Percentiles rank a stretch among this genome's conserved stretches.
These are phyloP conservation scores for Suhomyces emberorum DNA, from an alignment of 805 yeast species.

Conservation along the genomic window DNA sequence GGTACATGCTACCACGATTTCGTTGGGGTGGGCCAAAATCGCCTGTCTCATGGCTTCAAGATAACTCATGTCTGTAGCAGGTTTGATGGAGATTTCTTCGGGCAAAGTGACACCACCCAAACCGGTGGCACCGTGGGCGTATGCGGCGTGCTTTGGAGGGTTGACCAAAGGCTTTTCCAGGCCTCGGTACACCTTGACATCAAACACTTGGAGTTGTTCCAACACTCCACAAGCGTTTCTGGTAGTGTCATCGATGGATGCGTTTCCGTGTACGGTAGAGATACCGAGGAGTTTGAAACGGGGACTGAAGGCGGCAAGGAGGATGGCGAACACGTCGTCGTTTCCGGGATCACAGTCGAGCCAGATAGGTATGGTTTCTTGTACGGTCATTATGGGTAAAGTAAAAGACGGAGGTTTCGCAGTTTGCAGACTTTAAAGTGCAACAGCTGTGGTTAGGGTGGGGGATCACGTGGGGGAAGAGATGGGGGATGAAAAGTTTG, in stretches of 20 bases:
- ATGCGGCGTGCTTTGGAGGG: conserved; percentile 50
- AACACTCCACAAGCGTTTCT: conserved; percentile 64
- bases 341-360: conserved; percentile 92
- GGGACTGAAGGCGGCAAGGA: conserved; percentile 60
- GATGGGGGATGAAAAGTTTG: too few species aligned
- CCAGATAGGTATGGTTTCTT: conserved; percentile 60
- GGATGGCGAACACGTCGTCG: conserved; percentile 78
- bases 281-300: conserved; percentile 59
- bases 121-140: conserved; percentile 73
- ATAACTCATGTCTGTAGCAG: conserved; percentile 22
- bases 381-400: conserved; percentile 18
- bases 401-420: too few species aligned
- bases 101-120: conserved; percentile 70
- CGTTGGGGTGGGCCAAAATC: conserved; percentile 40
- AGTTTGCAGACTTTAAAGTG: too few species aligned
- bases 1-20: conserved; percentile 63
- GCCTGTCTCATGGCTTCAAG: conserved; percentile 41
- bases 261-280: conserved; percentile 75
- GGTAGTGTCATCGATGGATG: conserved; percentile 62
- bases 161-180: conserved; percentile 54
- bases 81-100: conserved; percentile 40
- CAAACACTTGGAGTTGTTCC: conserved; percentile 48
- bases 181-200: conserved; percentile 67
- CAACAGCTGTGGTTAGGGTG: too few species aligned
- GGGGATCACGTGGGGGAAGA: background rate